phyloP scores from a whole-genome alignment of 306 rosid genomes.

The Vicia sativa region DNA sequence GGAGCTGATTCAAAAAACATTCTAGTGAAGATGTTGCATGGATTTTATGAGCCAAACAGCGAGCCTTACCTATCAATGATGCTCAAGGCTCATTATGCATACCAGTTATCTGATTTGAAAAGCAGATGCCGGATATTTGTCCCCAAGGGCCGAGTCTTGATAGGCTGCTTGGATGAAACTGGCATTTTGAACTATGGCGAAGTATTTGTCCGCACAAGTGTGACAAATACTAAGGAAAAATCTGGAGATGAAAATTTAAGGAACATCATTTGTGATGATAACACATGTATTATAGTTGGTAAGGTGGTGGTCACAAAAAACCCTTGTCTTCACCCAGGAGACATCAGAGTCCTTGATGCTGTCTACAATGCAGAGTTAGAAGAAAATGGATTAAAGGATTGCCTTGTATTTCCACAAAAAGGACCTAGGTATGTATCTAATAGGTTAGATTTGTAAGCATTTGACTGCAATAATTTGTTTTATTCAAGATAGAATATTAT shows the following conservation, averaged over 20 bases:
- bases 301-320: constrained; percentile 85
- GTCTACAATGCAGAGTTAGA: constrained; percentile 65
- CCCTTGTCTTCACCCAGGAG: constrained; percentile 98
- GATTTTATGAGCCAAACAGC: constrained; percentile 70
- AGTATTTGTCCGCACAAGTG: constrained; percentile 66
- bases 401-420: constrained; percentile 85
- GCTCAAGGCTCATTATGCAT: constrained; percentile 73
- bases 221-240: constrained; percentile 61
- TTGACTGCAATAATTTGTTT: constrained; percentile 23
- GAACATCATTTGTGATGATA: constrained; percentile 68
- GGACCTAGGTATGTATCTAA: constrained; percentile 65
- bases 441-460: constrained; percentile 16
- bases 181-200: constrained; percentile 83
- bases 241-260: constrained; percentile 55
- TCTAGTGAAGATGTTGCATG: constrained; percentile 78
- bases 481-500: constrained; percentile 22
- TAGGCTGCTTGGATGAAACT: constrained; percentile 93
- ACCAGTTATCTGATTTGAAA: constrained; percentile 75
- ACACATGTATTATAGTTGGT: constrained; percentile 62
- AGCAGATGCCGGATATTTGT: constrained; percentile 74
- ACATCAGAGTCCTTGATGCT: constrained; percentile 88
- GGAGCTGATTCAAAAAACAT: constrained; percentile 65
- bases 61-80: constrained; percentile 94
- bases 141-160: constrained; percentile 77
- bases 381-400: constrained; percentile 71